A percentile compares a stretch with the other conserved stretches of the same genome.
Conservation (phyloP, 1,139 yeast species). For the Nakaseomyces kungkrabaensis region DNA sequence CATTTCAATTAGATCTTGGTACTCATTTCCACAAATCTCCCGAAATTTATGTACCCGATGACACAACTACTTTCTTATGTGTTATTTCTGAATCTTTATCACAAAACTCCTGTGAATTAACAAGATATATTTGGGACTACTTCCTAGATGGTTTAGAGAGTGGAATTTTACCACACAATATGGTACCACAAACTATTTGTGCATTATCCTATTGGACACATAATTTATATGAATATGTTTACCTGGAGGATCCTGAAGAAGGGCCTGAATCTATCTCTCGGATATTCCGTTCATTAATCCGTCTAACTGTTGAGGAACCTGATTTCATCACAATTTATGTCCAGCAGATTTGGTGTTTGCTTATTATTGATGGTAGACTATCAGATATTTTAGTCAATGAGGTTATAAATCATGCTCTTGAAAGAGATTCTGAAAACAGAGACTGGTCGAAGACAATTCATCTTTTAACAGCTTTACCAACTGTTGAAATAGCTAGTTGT, state of each 20-base stretch:
- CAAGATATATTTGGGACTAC: conserved; percentile 33
- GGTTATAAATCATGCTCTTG: conserved; percentile 63
- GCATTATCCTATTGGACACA: conserved; percentile 73
- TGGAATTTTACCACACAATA: conserved; percentile 14
- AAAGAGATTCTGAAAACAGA: conserved; percentile 61
- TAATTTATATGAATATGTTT: conserved; percentile 53
- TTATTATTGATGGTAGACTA: conserved; percentile 53
- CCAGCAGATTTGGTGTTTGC: conserved; percentile 59
- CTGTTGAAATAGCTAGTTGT: conserved; percentile 63
- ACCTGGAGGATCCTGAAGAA: conserved; percentile 39
- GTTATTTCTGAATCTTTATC: conserved; percentile 51
- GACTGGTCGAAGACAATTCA: conserved; percentile 58
- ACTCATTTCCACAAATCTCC: conserved; percentile 47
- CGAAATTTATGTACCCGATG: conserved; percentile 64
- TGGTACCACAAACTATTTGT: conserved; percentile 31
- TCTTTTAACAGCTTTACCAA: conserved; percentile 54
- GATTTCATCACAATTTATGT: conserved; percentile 40
- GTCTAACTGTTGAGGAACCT: conserved; percentile 40
- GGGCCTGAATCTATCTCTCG: conserved; percentile 57
- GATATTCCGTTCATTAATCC: conserved; percentile 53
- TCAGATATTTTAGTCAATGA: conserved; percentile 58
- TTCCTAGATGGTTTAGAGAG: conserved; percentile 22
- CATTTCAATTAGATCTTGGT: conserved; percentile 55
- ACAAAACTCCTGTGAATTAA: conserved; percentile 44
- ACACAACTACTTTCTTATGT: conserved; percentile 55